Evolutionary conservation across 306 rosid species (phyloP), one percentile per base, ranked within the genome.

Genomic region (Begonia fuchsioides): DNA sequence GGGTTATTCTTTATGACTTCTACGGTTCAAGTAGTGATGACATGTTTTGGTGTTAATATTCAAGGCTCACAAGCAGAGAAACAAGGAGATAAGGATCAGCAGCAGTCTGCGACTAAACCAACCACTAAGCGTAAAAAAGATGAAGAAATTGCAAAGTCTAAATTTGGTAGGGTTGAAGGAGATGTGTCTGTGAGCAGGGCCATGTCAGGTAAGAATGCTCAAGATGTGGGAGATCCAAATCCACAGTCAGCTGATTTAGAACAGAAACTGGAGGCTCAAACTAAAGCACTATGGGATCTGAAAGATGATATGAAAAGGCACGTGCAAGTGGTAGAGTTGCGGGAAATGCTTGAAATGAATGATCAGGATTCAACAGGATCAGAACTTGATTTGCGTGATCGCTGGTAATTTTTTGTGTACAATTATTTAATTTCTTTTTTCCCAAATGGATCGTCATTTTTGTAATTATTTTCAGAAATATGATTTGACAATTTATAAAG

Each of bases 301-400:
- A 90, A 90, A 69, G 98, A 90, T 61, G 81, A 84, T 56, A 75
- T 90, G 32, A 90, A 85, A 69, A 79, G 71, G 56, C 74, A 90
- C 3, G 85, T 79, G 65, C 56, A 85, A 39, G 75, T 67, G 43
- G 64, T 70, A 38, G 98, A 85, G 76, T 38, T 90, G 78, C 87
- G 95, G 11, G 72, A 58, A 71, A 90, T 90, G 81, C 85, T 90
- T 60, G 87, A 81, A 61, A 62, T 32, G 62, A 90, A 90, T 53
- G 64, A 15, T 63, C 94, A 81, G 67, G 93, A 73, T 65, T 72
- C 82, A 55, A 60, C 81, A 9, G 95, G 98, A 68, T 85, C 98
- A 62, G 98, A 85, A 66, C 78, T 85, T 65, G 94, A 85, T 73
- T 73, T 90, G 72, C 95, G 92, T 13, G 95, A 90, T 41, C 95